Evolutionary conservation across 2,329 filamentous ascomycete species (phyloP).

Genomic region (Aureobasidium mangrovei): DNA sequence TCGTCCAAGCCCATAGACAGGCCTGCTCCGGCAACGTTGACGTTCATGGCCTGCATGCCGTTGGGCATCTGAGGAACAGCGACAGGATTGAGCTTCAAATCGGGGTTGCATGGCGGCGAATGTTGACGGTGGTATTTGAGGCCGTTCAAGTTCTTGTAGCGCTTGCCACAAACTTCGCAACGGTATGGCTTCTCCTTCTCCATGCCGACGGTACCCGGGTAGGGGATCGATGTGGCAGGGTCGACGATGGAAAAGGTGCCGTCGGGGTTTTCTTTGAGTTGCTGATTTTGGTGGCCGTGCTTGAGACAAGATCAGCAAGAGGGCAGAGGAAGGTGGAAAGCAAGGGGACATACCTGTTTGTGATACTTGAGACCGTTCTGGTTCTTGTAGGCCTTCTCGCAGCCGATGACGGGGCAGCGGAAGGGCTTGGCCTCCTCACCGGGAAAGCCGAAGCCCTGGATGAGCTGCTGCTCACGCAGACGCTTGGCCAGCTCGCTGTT

Average conservation of each 20-base stretch:
- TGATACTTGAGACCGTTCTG: constrained; percentile 96
- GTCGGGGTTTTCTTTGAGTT: constrained; percentile 91
- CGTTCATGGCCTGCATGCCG: constrained; percentile 36
- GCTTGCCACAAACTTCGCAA: constrained; percentile 93
- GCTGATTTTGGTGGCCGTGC: constrained; percentile 94
- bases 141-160: constrained; percentile 98
- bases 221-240: constrained; percentile 85
- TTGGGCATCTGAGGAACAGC: constrained; percentile 26
- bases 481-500: constrained; percentile 66
- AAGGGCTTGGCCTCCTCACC: constrained; percentile 96
- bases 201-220: constrained; percentile 96
- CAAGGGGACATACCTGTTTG: constrained; percentile 49
- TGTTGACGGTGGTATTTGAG: constrained; percentile 77
- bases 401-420: constrained; percentile 94
- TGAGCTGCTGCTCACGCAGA: constrained; percentile 55
- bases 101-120: constrained; percentile 82
- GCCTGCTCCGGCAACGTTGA: constrained; percentile 44
- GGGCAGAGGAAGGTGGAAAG: constrained; percentile 23
- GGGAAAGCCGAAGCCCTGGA: constrained; percentile 40
- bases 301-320: constrained; percentile 23
- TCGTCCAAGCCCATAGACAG: constrained; percentile 47
- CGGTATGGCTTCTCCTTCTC: constrained; percentile 99
- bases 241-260: constrained; percentile 98
- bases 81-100: constrained; percentile 49
- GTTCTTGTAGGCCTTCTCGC: constrained; percentile 99